These are phyloP conservation scores for Polygonum aviculare DNA, from an alignment of 148 eudicot genomes.

Conservation along the genomic window DNA sequence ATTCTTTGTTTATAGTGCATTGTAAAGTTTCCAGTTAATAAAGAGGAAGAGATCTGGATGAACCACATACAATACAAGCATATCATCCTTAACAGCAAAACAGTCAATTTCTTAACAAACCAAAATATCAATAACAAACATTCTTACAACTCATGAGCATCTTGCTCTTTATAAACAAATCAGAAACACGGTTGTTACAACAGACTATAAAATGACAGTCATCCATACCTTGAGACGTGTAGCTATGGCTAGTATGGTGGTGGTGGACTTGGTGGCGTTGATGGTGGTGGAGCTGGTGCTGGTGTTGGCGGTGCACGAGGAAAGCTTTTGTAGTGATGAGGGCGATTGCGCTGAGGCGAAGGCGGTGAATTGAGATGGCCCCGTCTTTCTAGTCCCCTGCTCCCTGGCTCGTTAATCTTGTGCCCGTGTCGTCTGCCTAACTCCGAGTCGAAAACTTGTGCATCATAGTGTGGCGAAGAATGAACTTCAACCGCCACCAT, in stretches of 20 bases:
- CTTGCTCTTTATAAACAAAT: background rate
- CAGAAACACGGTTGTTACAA: background rate
- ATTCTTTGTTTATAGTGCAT: too few relatives aligned
- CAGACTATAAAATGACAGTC: background rate
- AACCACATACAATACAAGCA: background rate
- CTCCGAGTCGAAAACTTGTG: background rate
- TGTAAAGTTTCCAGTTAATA: too few relatives aligned
- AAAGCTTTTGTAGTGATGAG: background rate
- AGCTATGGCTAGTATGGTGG: too few relatives aligned
- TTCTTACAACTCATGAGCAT: background rate
- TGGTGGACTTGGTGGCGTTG: background rate
- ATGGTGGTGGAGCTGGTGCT: background rate
- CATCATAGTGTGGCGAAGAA: background rate
- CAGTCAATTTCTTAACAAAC: background rate
- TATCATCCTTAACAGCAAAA: background rate
- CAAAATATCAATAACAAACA: too few relatives aligned
- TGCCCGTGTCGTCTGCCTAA: background rate
- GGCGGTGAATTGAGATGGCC: background rate
- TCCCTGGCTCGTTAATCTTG: background rate
- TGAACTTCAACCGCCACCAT: background rate
- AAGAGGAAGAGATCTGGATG: background rate
- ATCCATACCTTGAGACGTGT: background rate
- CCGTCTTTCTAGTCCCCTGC: background rate
- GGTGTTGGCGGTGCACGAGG: background rate
- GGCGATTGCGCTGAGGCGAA: background rate